Evolutionary conservation across 129 eudicot species (phyloP), one percentile per base, ranked within the genome.

Genomic region (Escallonia herrerae): DNA sequence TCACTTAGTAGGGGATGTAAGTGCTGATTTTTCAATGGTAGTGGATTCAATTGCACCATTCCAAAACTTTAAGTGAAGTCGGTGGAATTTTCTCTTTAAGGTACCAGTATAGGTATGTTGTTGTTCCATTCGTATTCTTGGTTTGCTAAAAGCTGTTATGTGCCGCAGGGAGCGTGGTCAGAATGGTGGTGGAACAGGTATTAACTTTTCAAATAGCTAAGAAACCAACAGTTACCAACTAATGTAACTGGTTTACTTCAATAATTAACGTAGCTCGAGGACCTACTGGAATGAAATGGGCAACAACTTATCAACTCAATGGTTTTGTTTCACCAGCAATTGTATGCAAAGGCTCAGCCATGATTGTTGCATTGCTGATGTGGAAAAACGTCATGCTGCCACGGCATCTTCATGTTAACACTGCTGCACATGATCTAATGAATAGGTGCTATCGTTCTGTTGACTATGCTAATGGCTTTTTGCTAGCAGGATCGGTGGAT

Each of bases 151-250:
- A 60, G 39, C 0, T 6, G 76, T 38, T 4, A 22, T 43, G 15
- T 33, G 49, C 42, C 43, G 74, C 86, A 84, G 90, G 77, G 85
- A 84, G 49, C 62, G 70, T 1, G 80, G 82, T 59, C 90, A 81
- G 66, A 81, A 79, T 60, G 84, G 72, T 37, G 80, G 78, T 43
- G 91, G 71, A 73, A 65, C 84, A 75, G 86, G 91, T 84, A 69
- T 49, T 48, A 14, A 41, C 2, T 60, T 49, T 5, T 43, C 4
- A 11, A 5, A 7, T 49, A 7, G 54, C 12, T n/a, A 3, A 11
- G 54, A 49, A 49, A 11, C 12, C 54, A 7, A 11, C 12, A 7
- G 9, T 49, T 49, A 3, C 11, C 9, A 7, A 3, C 54, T 49
- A 6, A 1, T 6, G 9, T 49, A 49, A n/a, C 9, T n/a, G 13